A percentile compares a stretch with the other conserved stretches of the same genome.
phyloP scores from a whole-genome alignment of 225 moss, liverwort and hornwort genomes.

The Marchantia paleacea region DNA sequence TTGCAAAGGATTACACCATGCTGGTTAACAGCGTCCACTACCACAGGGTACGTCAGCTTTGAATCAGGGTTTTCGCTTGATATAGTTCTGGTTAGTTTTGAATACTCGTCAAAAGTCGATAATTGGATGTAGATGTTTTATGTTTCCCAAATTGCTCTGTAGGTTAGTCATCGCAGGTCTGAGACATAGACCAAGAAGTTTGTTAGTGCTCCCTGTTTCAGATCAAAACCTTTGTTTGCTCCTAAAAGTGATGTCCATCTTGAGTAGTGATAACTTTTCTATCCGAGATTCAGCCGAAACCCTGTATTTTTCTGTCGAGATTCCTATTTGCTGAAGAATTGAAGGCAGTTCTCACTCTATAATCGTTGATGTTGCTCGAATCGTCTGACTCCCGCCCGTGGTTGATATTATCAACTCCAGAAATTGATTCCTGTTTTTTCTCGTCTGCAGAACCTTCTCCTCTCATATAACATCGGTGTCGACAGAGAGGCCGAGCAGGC shows the following conservation, averaged over 20 bases:
- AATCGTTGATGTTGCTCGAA: background rate
- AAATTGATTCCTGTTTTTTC: background rate
- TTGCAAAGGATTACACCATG: constrained; percentile 70
- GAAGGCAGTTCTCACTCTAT: background rate
- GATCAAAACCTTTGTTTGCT: background rate
- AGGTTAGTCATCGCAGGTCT: background rate
- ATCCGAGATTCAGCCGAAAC: background rate
- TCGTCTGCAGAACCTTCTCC: constrained; percentile 66
- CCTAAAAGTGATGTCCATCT: background rate
- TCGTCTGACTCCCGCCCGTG: background rate
- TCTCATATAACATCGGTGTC: constrained; percentile 79
- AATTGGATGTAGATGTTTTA: background rate
- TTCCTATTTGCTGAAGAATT: background rate
- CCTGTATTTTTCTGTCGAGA: background rate
- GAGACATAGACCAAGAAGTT: background rate
- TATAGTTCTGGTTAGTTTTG: background rate
- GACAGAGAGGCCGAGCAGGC: constrained; percentile 65
- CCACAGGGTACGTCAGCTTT: constrained; percentile 57
- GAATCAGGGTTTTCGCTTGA: too few relatives aligned
- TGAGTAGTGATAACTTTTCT: background rate
- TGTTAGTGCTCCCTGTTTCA: background rate
- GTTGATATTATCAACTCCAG: too few relatives aligned
- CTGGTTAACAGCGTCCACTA: constrained; percentile 78
- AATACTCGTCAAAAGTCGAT: background rate
- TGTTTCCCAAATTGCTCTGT: background rate